These are phyloP conservation scores for Solanum chmielewskii DNA, from an alignment of 257 asterid species.

Conservation along the genomic window DNA sequence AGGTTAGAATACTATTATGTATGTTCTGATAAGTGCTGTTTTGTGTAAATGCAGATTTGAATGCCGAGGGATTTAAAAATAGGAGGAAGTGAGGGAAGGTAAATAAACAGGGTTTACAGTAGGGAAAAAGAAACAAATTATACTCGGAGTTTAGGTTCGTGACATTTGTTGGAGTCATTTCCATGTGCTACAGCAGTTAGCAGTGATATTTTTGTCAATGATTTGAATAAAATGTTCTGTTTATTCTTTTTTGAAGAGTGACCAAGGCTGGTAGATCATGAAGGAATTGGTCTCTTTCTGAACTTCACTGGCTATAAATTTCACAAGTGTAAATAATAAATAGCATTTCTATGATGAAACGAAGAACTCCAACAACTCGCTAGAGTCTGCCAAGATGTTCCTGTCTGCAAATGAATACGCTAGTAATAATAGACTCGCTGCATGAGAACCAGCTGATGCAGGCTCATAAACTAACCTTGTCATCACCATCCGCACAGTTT, in stretches of 20 bases:
- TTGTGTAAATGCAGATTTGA: not conserved
- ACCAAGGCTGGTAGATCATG: not conserved
- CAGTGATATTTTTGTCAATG: not conserved
- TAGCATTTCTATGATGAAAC: not conserved
- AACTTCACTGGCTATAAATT: not conserved
- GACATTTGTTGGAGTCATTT: not conserved
- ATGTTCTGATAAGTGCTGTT: not conserved
- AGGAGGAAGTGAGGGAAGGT: not conserved
- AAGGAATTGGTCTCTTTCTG: not conserved
- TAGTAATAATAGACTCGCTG: not conserved
- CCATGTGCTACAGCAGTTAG: not conserved
- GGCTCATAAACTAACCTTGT: conserved; percentile 31
- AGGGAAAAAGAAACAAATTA: not conserved
- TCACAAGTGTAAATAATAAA: not conserved
- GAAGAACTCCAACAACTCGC: not conserved
- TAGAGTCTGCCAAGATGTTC: not conserved
- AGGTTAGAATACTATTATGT: not conserved
- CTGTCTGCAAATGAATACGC: not conserved
- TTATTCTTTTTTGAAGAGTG: not conserved
- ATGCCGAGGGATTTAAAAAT: not conserved
- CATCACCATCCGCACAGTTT: conserved; percentile 23
- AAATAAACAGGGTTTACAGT: not conserved
- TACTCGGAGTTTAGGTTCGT: not conserved
- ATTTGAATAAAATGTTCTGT: not conserved
- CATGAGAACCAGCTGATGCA: not conserved